Percentiles rank a stretch among this genome's conserved stretches.
These are phyloP conservation scores for Marchantia paleacea DNA, from an alignment of 225 moss, liverwort and hornwort species.

Conservation along the genomic window DNA sequence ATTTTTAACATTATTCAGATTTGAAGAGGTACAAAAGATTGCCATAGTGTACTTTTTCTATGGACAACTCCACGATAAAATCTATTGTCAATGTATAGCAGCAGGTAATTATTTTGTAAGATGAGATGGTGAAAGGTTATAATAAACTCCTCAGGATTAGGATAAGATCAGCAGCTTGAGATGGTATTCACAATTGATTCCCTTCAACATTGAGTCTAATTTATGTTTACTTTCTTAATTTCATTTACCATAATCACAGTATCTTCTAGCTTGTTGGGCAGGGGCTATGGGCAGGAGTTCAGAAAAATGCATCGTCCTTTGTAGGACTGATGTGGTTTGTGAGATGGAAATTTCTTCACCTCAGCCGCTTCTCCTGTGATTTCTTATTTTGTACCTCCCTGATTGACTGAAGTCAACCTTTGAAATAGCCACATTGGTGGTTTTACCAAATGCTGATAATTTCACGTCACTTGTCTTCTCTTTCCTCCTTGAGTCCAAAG, in stretches of 20 bases:
- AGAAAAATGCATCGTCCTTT: conserved; percentile 19
- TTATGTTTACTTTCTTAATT: no score
- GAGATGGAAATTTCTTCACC: conserved; percentile 14
- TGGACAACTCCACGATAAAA: no score
- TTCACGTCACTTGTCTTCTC: conserved; percentile 57
- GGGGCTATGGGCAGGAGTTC: conserved; percentile 33
- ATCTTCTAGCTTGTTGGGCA: conserved; percentile 17
- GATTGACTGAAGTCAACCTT: conserved; percentile 45
- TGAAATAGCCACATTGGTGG: conserved; percentile 36
- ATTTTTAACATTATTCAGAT: conserved; percentile 29
- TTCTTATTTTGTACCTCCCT: conserved; percentile 34
- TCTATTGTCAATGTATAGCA: no score
- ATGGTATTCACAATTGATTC: no score
- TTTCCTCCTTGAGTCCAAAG: conserved; percentile 30
- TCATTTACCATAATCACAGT: conserved; percentile 3
- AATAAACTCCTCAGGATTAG: no score
- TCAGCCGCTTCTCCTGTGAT: conserved; percentile 33
- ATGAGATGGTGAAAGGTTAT: no score
- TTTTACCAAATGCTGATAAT: conserved; percentile 39
- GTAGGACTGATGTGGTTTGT: conserved; percentile 28
- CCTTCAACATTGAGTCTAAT: no score
- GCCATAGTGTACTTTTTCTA: conserved; percentile 21
- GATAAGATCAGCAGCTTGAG: no score
- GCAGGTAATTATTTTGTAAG: no score
- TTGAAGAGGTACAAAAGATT: conserved; percentile 12